phyloP scores from a whole-genome alignment of 2,329 filamentous ascomycete genomes.

The Aspergillus niger region DNA sequence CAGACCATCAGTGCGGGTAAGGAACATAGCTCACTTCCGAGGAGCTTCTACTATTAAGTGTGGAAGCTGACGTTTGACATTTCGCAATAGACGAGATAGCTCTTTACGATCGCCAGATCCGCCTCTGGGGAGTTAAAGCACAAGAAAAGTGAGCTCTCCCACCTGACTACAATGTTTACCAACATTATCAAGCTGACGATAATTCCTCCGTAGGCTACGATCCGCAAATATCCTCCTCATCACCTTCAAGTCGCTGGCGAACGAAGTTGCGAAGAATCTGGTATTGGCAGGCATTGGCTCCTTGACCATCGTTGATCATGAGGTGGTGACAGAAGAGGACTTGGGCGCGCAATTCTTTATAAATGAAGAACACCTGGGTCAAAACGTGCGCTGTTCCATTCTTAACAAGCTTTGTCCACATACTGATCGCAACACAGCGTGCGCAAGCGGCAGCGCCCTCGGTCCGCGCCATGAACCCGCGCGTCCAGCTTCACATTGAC shows the following conservation, averaged over 20 bases:
- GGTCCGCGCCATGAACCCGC: conserved; percentile 83
- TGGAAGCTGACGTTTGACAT: conserved; percentile 2
- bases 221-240: conserved; percentile 87
- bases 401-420: neutral
- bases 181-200: neutral
- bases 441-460: conserved; percentile 77
- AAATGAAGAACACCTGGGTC: conserved; percentile 69
- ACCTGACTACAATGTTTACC: neutral
- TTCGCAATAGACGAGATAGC: conserved; percentile 78
- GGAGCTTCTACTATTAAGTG: neutral
- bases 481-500: conserved; percentile 75
- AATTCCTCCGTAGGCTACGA: conserved; percentile 64
- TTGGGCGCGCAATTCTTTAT: conserved; percentile 83
- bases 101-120: conserved; percentile 94
- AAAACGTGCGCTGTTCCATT: conserved; percentile 57
- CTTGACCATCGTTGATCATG: conserved; percentile 82
- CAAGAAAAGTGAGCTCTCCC: conserved; percentile 65
- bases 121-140: conserved; percentile 93
- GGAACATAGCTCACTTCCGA: neutral
- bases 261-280: conserved; percentile 96
- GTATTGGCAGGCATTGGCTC: conserved; percentile 91
- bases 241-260: conserved; percentile 81
- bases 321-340: conserved; percentile 73
- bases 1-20: conserved; percentile 34
- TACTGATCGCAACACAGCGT: conserved; percentile 52